These are phyloP conservation scores for Podila minutissima DNA, from an alignment of 192 early-diverging fungal genomes.

Conservation along the genomic window DNA sequence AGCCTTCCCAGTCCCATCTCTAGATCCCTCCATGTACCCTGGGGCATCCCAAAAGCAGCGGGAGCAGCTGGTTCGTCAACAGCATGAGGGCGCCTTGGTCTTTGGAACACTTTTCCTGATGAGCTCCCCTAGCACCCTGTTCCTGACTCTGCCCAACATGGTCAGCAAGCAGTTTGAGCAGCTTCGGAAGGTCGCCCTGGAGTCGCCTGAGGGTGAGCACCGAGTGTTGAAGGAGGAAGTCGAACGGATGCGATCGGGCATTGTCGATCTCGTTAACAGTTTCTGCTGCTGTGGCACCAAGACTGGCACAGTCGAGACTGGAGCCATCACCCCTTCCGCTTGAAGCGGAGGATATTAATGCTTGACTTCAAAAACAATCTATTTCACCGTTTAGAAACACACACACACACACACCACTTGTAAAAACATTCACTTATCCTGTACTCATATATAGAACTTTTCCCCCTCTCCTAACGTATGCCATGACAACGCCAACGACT, in stretches of 20 bases:
- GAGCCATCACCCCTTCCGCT: too few relatives aligned
- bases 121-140: constrained; percentile 64
- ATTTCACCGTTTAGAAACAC: too few relatives aligned
- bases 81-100: constrained; percentile 44
- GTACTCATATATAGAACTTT: too few relatives aligned
- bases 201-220: constrained; percentile 41
- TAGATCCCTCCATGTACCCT: not conserved
- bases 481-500: not conserved
- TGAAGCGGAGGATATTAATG: too few relatives aligned
- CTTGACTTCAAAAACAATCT: too few relatives aligned
- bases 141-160: constrained; percentile 59
- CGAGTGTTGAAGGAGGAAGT: constrained; percentile 62
- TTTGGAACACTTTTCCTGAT: constrained; percentile 74
- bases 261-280: constrained; percentile 63
- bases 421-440: too few relatives aligned
- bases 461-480: not conserved
- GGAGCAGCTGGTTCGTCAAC: constrained; percentile 39
- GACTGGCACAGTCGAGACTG: not conserved
- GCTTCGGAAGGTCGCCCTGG: constrained; percentile 24
- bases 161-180: constrained; percentile 53
- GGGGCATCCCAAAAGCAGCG: constrained; percentile 18
- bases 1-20: constrained; percentile 22
- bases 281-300: constrained; percentile 68
- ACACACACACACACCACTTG: too few relatives aligned
- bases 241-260: constrained; percentile 59